phyloP scores from a whole-genome alignment of 78 protist genomes.

The Dictyostelium firmibasis region DNA sequence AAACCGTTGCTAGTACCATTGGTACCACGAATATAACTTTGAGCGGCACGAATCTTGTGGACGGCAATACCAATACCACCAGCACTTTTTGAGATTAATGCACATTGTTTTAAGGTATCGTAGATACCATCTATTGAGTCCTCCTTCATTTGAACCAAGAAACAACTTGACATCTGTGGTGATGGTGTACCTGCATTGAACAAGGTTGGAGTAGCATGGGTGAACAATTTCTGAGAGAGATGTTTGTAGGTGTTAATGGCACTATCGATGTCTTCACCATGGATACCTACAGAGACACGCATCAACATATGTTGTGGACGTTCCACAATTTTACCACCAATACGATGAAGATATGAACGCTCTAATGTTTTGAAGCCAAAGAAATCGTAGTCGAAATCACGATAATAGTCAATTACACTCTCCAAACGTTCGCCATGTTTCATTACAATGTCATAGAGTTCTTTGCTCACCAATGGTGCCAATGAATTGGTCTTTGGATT shows the following conservation, averaged over 20 bases:
- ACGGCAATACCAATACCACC: slow-evolving; percentile 98
- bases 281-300: slow-evolving; percentile 98
- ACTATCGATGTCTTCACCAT: slow-evolving; percentile 83
- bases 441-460: slow-evolving; percentile 61
- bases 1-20: slow-evolving; percentile 96
- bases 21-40: slow-evolving; percentile 95
- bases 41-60: slow-evolving; percentile 95
- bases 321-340: slow-evolving; percentile 90
- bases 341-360: slow-evolving; percentile 89
- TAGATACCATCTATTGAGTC: slow-evolving; percentile 97
- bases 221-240: slow-evolving; percentile 85
- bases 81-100: slow-evolving; percentile 94
- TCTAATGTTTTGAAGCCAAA: slow-evolving; percentile 98
- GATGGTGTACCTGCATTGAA: slow-evolving; percentile 98
- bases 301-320: slow-evolving; percentile 99
- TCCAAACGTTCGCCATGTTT: slow-evolving; percentile 87
- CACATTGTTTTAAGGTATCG: slow-evolving; percentile 96
- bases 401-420: slow-evolving; percentile 86
- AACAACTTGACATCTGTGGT: slow-evolving; percentile 98
- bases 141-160: slow-evolving; percentile 95
- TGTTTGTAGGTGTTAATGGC: slow-evolving; percentile 94
- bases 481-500: slow-evolving; percentile 81
- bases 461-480: slow-evolving; percentile 94
- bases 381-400: slow-evolving; percentile 96
- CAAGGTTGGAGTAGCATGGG: slow-evolving; percentile 99